Base-by-base conservation (phyloP, 2,329 filamentous ascomycete genomes). In the Arthrobotrys sphaeroides region DNA sequence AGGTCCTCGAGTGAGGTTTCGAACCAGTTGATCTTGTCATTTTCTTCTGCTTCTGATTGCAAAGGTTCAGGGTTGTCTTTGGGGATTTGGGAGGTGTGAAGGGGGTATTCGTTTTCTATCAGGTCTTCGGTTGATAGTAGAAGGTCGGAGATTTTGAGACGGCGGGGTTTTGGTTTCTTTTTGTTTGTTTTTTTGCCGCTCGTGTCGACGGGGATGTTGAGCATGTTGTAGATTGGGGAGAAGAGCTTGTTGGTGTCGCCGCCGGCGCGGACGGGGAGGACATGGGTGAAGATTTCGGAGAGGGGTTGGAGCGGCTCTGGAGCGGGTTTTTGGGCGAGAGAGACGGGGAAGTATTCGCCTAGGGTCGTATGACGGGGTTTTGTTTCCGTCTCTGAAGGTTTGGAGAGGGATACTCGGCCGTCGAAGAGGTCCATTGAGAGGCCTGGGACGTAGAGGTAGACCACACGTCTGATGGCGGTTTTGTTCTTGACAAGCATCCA, bases 401-500 rank as follows among this genome's bases (percentile, higher is more conserved):
- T 33, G 4, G 59, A 18, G 33, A 84, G 77, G 24, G 82, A 78
- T 33, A 88, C 83, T 2, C 83, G 84, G 36, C 88, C 86, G 81
- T 91, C 88, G 83, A 98, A 96, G 91, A 98, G 95, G 77, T 89
- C 91, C 80, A 92, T 88, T 81, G 98, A 94, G 22, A 99, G 84
- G 0, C 95, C 95, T 9, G 95, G 95, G 9, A 97, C 89, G 91
- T 97, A 94, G 78, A 99, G 84, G 42, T 92, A 88, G 28, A 98
- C 94, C 28, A 96, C 90, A 83, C 95, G 96, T 77, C 88, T 85
- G 79, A 91, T 89, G 72, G 89, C 85, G 4, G 87, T 86, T 49
- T 89, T 85, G 79, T 91, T 86, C 73, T 84, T 84, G 55, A 91
- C 85, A 47, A 86, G 85, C 47, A 91, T 85, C 88, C 89, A 91